Percentiles rank a stretch among this genome's conserved stretches.
phyloP scores from a whole-genome alignment of 306 rosid species.

The Begonia fuchsioides region DNA sequence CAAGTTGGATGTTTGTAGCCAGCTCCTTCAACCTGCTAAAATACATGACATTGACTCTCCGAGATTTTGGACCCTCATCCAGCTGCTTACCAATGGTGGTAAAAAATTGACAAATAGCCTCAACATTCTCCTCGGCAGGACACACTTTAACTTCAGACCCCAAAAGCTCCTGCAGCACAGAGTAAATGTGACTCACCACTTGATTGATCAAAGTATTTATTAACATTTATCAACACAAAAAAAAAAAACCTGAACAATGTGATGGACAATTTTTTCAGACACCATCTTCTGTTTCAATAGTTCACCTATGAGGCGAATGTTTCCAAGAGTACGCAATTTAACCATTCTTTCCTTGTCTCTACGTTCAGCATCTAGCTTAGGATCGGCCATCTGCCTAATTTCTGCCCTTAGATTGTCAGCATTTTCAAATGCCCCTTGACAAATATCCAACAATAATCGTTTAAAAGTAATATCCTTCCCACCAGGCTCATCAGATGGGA shows the following conservation, averaged over 20 bases:
- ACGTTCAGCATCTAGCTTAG: constrained; percentile 25
- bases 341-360: constrained; percentile 28
- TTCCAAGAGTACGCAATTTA: constrained; percentile 29
- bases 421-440: constrained; percentile 35
- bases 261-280: constrained; percentile 30
- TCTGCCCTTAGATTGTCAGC: constrained; percentile 20
- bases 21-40: constrained; percentile 61
- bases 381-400: constrained; percentile 24
- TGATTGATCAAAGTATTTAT: too few relatives aligned
- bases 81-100: constrained; percentile 84
- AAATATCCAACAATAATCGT: constrained; percentile 22
- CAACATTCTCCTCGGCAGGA: constrained; percentile 34
- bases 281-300: constrained; percentile 30
- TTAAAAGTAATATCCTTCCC: constrained; percentile 22
- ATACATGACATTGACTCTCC: constrained; percentile 59
- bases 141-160: constrained; percentile 16
- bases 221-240: too few relatives aligned
- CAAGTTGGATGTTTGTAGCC: constrained; percentile 47
- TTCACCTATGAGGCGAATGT: constrained; percentile 33
- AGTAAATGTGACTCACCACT: constrained; percentile 1
- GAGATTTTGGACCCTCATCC: constrained; percentile 60
- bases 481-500: constrained; percentile 20
- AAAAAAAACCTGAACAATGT: constrained; percentile 25
- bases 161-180: constrained; percentile 18
- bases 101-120: constrained; percentile 56